phyloP scores from a whole-genome alignment of 352 stramenopile genomes.

The Phytophthora cryptogea region DNA sequence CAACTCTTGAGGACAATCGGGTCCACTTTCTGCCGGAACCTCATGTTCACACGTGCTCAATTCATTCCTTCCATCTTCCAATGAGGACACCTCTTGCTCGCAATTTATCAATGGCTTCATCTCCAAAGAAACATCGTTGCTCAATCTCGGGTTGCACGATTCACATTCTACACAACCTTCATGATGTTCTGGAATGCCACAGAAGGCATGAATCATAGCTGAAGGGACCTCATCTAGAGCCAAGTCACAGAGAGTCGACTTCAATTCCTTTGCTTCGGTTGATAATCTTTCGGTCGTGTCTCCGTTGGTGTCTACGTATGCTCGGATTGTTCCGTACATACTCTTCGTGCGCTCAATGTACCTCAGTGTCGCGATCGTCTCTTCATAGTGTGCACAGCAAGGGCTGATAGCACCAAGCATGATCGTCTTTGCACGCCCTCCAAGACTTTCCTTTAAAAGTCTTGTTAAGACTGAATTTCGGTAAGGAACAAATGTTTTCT shows the following conservation, averaged over 20 bases:
- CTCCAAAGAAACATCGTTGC: background rate
- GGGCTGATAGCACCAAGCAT: constrained; percentile 90
- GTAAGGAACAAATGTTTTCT: constrained; percentile 80
- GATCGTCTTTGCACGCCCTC: constrained; percentile 80
- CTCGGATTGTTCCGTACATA: constrained; percentile 43
- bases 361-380: constrained; percentile 86
- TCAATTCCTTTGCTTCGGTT: constrained; percentile 49
- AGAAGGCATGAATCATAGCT: background rate
- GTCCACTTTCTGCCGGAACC: constrained; percentile 16
- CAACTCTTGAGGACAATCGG: constrained; percentile 7
- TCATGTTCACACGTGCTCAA: constrained; percentile 23
- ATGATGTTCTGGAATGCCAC: constrained; percentile 7
- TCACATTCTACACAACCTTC: constrained; percentile 7
- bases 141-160: background rate
- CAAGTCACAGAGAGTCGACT: constrained; percentile 34
- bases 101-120: background rate
- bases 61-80: background rate
- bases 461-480: constrained; percentile 89
- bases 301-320: constrained; percentile 42
- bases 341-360: constrained; percentile 77
- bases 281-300: constrained; percentile 42
- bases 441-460: constrained; percentile 79
- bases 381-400: constrained; percentile 84
- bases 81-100: background rate
- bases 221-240: constrained; percentile 4